Evolutionary conservation across 768 basidiomycete species (phyloP), one percentile per base, ranked within the genome.

Genomic region (Russula foetens): DNA sequence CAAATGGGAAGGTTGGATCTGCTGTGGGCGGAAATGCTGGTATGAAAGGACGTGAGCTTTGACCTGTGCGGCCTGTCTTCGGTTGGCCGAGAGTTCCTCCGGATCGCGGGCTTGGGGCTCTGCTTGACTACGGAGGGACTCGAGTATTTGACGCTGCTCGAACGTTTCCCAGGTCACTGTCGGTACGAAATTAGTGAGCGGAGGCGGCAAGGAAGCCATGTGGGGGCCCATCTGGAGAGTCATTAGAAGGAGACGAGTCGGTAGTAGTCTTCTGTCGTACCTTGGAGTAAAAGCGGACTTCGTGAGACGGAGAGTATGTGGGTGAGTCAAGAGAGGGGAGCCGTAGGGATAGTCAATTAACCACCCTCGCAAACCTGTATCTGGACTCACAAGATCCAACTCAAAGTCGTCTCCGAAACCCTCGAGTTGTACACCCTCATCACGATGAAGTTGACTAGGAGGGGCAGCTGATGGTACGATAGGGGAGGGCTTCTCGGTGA

Each of bases 21-120:
- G 21, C n/a, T 45, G 41, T 7, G 35, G n/a, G n/a, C 31, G 29
- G 47, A n/a, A 35, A 7, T 2, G 17, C n/a, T 15, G 23, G 31
- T 58, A 17, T 38, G 46, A 28, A 31, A 5, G 19, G 31, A 64
- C 54, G 33, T 17, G 65, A 24, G 2, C n/a, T 39, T 50, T 64
- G 65, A 53, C 29, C 29, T n/a, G 19, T 9, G 48, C 24, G 12
- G 44, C 52, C 12, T 24, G 24, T 28, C 3, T 45, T 28, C 17
- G 53, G 52, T 21, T 12, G 35, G 48, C 19, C 45, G 26, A 43
- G n/a, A 49, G 14, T 12, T 53, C 56, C 2, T 35, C 38, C 12
- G 45, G 39, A 17, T 55, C 46, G 19, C 11, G 35, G 26, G 33
- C 29, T 11, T 19, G n/a, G 41, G 65, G 65, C 46, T 60, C 65